A percentile compares a stretch with the other conserved stretches of the same genome.
Conservation (phyloP, 1,284 basidiomycete species). For the Tilletia indica region DNA sequence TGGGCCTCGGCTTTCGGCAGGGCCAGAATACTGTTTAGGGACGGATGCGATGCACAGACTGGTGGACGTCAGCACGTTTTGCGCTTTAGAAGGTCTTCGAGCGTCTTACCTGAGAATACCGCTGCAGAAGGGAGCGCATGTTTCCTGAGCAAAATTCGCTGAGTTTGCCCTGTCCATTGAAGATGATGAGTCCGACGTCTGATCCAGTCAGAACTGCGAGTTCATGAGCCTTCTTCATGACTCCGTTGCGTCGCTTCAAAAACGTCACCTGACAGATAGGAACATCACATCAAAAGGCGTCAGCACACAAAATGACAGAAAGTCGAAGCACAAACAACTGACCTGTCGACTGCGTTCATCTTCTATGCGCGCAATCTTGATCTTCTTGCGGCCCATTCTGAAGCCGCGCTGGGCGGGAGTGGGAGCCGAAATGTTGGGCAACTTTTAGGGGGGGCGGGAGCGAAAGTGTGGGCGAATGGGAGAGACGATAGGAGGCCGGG, state of each 20-base stretch:
- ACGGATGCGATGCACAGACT: background rate
- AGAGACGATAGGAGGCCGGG: background rate
- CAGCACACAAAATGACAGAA: background rate
- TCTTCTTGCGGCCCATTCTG: conserved; percentile 79
- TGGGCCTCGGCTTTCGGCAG: background rate
- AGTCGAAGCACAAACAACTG: background rate
- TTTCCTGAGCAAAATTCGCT: conserved; percentile 50
- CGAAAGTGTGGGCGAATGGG: background rate
- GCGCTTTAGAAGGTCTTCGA: too few relatives aligned
- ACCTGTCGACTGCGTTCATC: conserved; percentile 75
- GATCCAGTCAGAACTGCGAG: conserved; percentile 74
- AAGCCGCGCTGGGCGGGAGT: conserved; percentile 17
- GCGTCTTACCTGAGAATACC: conserved; percentile 35
- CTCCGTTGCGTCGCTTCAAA: conserved; percentile 83
- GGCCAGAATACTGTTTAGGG: background rate
- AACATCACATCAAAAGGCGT: background rate
- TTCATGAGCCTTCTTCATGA: conserved; percentile 88
- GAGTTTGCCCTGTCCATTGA: conserved; percentile 59
- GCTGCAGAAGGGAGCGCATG: conserved; percentile 41
- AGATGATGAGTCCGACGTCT: conserved; percentile 70
- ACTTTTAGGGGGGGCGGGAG: background rate
- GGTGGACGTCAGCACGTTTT: too few relatives aligned
- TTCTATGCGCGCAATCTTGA: conserved; percentile 80
- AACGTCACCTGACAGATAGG: conserved; percentile 70
- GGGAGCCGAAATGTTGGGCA: conserved; percentile 5